Percentiles rank a stretch among this genome's conserved stretches.
phyloP scores from a whole-genome alignment of 2,329 filamentous ascomycete species.

The Epicoccum nigrum region DNA sequence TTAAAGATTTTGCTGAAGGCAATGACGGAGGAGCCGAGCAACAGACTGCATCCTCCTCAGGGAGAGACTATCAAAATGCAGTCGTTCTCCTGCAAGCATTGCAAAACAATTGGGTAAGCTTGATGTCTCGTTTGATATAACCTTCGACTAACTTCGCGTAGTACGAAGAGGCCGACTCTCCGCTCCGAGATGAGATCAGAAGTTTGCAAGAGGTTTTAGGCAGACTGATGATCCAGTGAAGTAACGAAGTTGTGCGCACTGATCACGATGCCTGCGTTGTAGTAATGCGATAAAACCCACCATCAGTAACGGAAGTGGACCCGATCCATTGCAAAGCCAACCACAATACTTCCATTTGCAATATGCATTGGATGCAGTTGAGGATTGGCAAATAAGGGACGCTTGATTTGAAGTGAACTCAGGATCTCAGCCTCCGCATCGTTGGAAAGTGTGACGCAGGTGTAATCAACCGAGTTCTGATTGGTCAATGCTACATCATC shows the following conservation, averaged over 20 bases:
- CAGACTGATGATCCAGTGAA: conserved; percentile 27
- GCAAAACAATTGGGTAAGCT: conserved; percentile 41
- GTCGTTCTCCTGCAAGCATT: conserved; percentile 45
- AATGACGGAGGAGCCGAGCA: conserved; percentile 32
- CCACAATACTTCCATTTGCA: conserved; percentile 14
- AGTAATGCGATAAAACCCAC: conserved; percentile 10
- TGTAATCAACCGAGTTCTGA: conserved; percentile 41
- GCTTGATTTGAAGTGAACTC: conserved; percentile 27
- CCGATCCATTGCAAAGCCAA: conserved; percentile 4
- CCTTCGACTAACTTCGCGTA: conserved; percentile 22
- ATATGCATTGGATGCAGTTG: background rate
- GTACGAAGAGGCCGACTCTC: conserved; percentile 30
- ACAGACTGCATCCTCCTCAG: conserved; percentile 27
- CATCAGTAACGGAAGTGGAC: conserved; percentile 6
- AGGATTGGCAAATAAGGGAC: conserved; percentile 29
- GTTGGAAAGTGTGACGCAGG: conserved; percentile 14
- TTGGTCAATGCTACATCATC: conserved; percentile 29
- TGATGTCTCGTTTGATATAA: background rate
- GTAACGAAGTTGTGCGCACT: background rate
- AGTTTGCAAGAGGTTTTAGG: conserved; percentile 31
- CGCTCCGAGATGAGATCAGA: conserved; percentile 31
- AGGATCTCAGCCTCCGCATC: conserved; percentile 23
- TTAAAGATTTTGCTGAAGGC: conserved; percentile 42
- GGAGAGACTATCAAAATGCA: conserved; percentile 45
- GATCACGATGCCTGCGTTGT: background rate